Percentiles rank a stretch among this genome's conserved stretches.
Conservation (phyloP, 2,329 filamentous ascomycete species). For the Scleromitrula shiraiana region DNA sequence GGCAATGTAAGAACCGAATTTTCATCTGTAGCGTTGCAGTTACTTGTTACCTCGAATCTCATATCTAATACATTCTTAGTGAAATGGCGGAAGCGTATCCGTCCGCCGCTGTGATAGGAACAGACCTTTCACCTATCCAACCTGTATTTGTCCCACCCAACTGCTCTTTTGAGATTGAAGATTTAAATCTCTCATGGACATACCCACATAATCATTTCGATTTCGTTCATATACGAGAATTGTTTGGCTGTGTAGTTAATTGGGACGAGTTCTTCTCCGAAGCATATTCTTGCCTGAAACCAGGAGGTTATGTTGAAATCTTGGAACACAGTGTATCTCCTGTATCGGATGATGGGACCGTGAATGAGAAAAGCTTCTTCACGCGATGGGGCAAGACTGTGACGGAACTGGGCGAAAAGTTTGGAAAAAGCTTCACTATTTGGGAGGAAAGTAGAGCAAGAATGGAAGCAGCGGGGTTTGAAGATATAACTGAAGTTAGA, state of each 20-base stretch:
- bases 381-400: slow-evolving; percentile 25
- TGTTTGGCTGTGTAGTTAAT: slow-evolving; percentile 19
- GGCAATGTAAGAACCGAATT: slow-evolving; percentile 28
- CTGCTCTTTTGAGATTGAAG: slow-evolving; percentile 56
- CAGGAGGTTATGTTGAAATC: slow-evolving; percentile 40
- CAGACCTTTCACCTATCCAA: slow-evolving; percentile 28
- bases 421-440: slow-evolving; percentile 30
- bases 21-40: slow-evolving; percentile 12
- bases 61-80: background rate
- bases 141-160: slow-evolving; percentile 47
- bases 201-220: slow-evolving; percentile 22
- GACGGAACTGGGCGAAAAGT: slow-evolving; percentile 33
- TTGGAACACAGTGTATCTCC: slow-evolving; percentile 35
- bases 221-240: slow-evolving; percentile 22
- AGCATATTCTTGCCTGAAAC: slow-evolving; percentile 27
- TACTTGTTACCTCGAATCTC: too few species aligned
- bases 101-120: slow-evolving; percentile 24
- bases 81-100: slow-evolving; percentile 25
- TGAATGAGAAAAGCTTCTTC: slow-evolving; percentile 15
- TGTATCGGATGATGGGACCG: slow-evolving; percentile 32
- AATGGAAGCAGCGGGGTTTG: slow-evolving; percentile 27
- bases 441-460: slow-evolving; percentile 39
- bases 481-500: slow-evolving; percentile 20
- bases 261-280: slow-evolving; percentile 17
- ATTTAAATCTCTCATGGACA: slow-evolving; percentile 31